Conservation (phyloP, 192 early-diverging fungal genomes). For the Mortierella claussenii region DNA sequence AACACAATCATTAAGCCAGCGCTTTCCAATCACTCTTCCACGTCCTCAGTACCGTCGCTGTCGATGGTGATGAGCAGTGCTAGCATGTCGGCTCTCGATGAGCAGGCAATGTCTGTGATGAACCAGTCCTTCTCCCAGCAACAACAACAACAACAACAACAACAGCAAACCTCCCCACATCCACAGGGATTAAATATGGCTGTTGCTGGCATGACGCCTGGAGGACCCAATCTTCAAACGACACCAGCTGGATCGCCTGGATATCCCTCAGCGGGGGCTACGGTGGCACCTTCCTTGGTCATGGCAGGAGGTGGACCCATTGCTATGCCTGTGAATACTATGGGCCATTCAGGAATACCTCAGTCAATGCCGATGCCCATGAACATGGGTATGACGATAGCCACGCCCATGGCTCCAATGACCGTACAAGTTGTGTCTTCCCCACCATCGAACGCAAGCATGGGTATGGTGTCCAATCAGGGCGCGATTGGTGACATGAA, state of each 20-base stretch:
- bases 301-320: neutral
- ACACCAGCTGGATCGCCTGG: slow-evolving; percentile 19
- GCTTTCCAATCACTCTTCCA: slow-evolving; percentile 32
- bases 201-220: neutral
- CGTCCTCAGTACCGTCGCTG: slow-evolving; percentile 36
- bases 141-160: neutral
- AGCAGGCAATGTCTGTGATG: neutral
- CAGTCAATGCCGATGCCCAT: slow-evolving; percentile 12
- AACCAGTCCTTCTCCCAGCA: slow-evolving; percentile 15
- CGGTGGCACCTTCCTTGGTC: slow-evolving; percentile 1
- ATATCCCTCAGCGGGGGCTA: neutral
- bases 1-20: slow-evolving; percentile 29
- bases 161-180: neutral
- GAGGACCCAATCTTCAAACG: slow-evolving; percentile 1
- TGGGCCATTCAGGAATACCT: neutral
- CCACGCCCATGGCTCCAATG: neutral
- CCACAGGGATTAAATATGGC: neutral
- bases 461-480: slow-evolving; percentile 9
- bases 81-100: slow-evolving; percentile 17
- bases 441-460: neutral
- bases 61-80: slow-evolving; percentile 39
- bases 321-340: neutral
- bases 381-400: slow-evolving; percentile 14
- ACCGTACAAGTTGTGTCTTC: slow-evolving; percentile 13
- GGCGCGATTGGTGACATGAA: neutral